phyloP scores from a whole-genome alignment of 805 yeast genomes.

The Wickerhamiella hasegawae region DNA sequence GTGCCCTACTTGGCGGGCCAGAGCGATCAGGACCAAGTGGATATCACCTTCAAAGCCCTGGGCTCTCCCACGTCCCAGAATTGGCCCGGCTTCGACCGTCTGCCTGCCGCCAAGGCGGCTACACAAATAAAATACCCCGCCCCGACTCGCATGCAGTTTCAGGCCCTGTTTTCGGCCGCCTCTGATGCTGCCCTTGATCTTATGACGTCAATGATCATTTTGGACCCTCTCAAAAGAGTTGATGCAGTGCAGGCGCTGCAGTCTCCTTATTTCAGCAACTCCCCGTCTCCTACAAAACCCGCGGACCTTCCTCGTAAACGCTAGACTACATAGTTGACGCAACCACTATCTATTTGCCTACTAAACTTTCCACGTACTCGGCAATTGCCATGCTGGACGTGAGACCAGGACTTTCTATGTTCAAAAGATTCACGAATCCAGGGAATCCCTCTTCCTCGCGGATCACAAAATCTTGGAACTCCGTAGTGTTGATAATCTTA shows the following conservation, averaged over 20 bases:
- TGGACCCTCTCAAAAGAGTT: conserved; percentile 68
- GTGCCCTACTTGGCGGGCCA: conserved; percentile 91
- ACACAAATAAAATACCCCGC: conserved; percentile 80
- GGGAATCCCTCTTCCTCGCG: conserved; percentile 52
- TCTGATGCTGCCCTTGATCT: conserved; percentile 69
- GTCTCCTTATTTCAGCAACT: conserved; percentile 53
- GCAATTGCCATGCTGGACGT: conserved; percentile 76
- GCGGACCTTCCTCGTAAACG: conserved; percentile 33
- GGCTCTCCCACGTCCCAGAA: conserved; percentile 88
- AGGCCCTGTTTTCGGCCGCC: conserved; percentile 80
- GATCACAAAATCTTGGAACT: conserved; percentile 61
- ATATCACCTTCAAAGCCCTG: conserved; percentile 83
- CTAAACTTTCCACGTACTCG: conserved; percentile 36
- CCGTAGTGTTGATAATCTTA: conserved; percentile 35
- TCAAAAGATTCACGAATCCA: conserved; percentile 66
- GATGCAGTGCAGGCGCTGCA: conserved; percentile 45
- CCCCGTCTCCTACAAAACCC: conserved; percentile 60
- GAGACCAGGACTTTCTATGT: conserved; percentile 84
- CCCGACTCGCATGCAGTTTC: conserved; percentile 64
- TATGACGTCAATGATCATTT: conserved; percentile 50
- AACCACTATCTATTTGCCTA: not conserved
- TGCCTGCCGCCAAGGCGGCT: conserved; percentile 32
- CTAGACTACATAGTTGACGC: conserved; percentile 5
- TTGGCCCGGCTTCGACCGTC: conserved; percentile 79
- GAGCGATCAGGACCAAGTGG: conserved; percentile 78